Base-by-base conservation (phyloP, 164 flowering plant species). In the Protea cynaroides region DNA sequence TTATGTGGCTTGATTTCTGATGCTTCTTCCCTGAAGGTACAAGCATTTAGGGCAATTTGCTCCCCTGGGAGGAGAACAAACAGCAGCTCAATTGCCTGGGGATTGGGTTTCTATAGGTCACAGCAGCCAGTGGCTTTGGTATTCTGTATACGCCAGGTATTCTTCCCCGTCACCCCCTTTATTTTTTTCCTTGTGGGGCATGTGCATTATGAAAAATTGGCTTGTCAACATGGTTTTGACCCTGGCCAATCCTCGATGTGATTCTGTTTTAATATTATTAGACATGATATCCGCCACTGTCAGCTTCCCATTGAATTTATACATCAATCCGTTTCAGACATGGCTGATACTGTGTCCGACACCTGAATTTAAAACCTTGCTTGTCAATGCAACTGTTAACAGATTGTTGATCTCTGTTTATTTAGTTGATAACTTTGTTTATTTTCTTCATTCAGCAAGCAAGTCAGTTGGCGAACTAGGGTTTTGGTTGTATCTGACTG, bases 51-150 rank as follows among this genome's bases (percentile, higher is more conserved):
- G 96, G 64, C 96, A 94, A 74, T 91, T 94, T 76, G 97, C 92
- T 61, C 97, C 97, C 7, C 22, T 89, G 63, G 97, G 96, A 36
- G 97, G 96, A 55, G 99, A 94, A 65, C 94, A 91, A 70, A 76
- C 96, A 15, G 99, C 99, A 60, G 92, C 92, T 43, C 89, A 94
- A 67, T 83, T 94, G 11, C 97, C 99, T 13, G 97, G 99, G 61
- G 99, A 94, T 70, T 88, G 96, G 96, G 85, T 91, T 55, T 85
- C 99, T 6, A 81, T 85, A 60, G 99, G 97, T 51, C 92, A 82
- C 58, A 91, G 99, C 83, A 81, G 90, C 17, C 99, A 91, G 74
- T 91, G 99, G 99, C 92, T 94, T 38, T 94, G 97, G 97, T 94
- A 91, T 67, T 94, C 99, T 67, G 85, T 94, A 21, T 94, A 94